phyloP scores from a whole-genome alignment of 2,329 filamentous ascomycete species.

The Ophiocordyceps robertsii region DNA sequence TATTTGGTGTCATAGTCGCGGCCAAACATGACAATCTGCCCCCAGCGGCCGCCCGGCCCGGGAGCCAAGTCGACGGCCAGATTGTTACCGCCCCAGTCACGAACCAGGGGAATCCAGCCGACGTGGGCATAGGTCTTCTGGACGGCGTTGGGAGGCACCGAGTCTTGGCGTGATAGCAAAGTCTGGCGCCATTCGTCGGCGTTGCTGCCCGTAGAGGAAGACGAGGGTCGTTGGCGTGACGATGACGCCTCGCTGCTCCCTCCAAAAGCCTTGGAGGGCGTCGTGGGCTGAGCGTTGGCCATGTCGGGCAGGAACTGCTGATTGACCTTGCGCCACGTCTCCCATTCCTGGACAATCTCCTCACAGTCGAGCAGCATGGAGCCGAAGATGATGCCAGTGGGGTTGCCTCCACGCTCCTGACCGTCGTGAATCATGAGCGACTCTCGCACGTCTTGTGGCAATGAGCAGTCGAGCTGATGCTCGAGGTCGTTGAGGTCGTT shows the following conservation, averaged over 20 bases:
- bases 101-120: slow-evolving; percentile 88
- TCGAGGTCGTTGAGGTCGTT: slow-evolving; percentile 97
- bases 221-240: slow-evolving; percentile 39
- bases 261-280: slow-evolving; percentile 59
- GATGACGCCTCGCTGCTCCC: slow-evolving; percentile 55
- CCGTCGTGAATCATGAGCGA: slow-evolving; percentile 86
- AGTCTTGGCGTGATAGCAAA: slow-evolving; percentile 72
- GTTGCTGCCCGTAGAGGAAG: slow-evolving; percentile 35
- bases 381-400: slow-evolving; percentile 85
- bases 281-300: slow-evolving; percentile 42
- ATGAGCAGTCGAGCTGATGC: slow-evolving; percentile 85
- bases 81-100: slow-evolving; percentile 98
- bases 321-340: slow-evolving; percentile 89
- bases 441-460: slow-evolving; percentile 87
- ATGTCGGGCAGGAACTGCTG: slow-evolving; percentile 66
- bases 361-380: slow-evolving; percentile 96
- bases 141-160: slow-evolving; percentile 71
- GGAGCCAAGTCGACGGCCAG: slow-evolving; percentile 86
- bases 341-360: slow-evolving; percentile 95
- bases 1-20: slow-evolving; percentile 99
- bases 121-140: slow-evolving; percentile 90
- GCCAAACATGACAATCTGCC: slow-evolving; percentile 91
- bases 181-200: slow-evolving; percentile 67
- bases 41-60: slow-evolving; percentile 82
- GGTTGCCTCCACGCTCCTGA: slow-evolving; percentile 85